Base-by-base conservation (phyloP, 2,329 filamentous ascomycete genomes). In the Periglandula ipomoeae region DNA sequence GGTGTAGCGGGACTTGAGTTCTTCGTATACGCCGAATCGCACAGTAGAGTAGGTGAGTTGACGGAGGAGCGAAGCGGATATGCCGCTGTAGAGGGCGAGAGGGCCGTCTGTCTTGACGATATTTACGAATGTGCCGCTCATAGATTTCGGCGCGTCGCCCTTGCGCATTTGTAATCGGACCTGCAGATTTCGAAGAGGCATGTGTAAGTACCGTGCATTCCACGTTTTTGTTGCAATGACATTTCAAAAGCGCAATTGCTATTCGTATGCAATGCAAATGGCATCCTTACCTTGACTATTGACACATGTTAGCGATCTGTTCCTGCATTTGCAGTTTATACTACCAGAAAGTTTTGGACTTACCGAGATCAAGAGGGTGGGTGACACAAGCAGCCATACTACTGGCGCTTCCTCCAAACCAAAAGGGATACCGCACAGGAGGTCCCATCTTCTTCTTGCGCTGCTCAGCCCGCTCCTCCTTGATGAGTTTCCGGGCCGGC, bases 11-110 rank as follows among this genome's bases (percentile, higher is more conserved):
- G 78, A 71, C 70, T 98, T 98, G 51, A 97, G 75, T 58, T 95
- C 83, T 70, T 97, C 93, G 74, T 98, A 98, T 55, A 96, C 82
- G 55, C 89, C 93, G 71, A 98, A 98, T 44, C 93, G 88, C 34
- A 89, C 93, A 45, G 93, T 98, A 51, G 87, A 93, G 73, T 98
- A 98, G 51, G 93, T 97, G 58, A 90, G 78, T 72, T 97, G 93
- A 55, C 93, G 90, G 50, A 97, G 78, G 44, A 97, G 79, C 49
- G 90, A 93, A 56, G 93, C 93, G 2, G 90, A 94, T 51, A 97
- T 82, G 70, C 93, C 93, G 61, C 79, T 84, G 70, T 98, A 98
- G 43, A 98, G 78, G 24, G 89, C 91, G 26, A 75, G 68, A n/a
- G 87, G 54, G 35, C 91, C 89, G 68, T 93, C 79, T 59, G 78